Evolutionary conservation across 441 rosid genomes (phyloP).

Genomic region (Adansonia grandidieri): DNA sequence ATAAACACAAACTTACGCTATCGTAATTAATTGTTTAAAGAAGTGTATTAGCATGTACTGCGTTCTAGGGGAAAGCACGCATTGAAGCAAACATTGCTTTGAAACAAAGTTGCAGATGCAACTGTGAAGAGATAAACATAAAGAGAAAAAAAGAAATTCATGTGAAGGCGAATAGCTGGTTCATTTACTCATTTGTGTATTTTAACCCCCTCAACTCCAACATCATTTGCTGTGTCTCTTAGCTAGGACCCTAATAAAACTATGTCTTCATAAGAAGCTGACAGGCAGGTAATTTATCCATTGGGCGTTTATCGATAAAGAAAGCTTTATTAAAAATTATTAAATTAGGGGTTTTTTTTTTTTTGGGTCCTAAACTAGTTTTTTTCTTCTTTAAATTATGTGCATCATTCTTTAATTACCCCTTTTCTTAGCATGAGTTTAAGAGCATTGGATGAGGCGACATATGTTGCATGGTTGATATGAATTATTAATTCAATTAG

Average conservation of each 20-base stretch:
- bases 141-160: neutral
- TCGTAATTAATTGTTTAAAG: neutral
- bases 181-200: neutral
- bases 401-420: neutral
- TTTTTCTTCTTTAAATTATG: neutral
- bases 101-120: neutral
- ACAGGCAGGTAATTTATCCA: neutral
- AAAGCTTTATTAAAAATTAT: neutral
- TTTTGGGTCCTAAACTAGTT: neutral
- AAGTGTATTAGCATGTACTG: neutral
- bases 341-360: neutral
- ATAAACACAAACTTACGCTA: neutral
- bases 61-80: neutral
- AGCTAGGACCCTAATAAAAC: neutral
- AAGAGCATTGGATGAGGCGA: constrained; percentile 15
- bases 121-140: too few relatives aligned
- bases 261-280: constrained; percentile 14
- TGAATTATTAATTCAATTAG: constrained; percentile 8
- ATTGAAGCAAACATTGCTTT: constrained; percentile 7
- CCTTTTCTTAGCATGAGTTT: neutral
- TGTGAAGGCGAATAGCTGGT: constrained; percentile 12
- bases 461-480: neutral
- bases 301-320: neutral
- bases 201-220: neutral
- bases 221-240: constrained; percentile 11